phyloP scores from a whole-genome alignment of 2,329 filamentous ascomycete species.

The Exophiala bonariae region DNA sequence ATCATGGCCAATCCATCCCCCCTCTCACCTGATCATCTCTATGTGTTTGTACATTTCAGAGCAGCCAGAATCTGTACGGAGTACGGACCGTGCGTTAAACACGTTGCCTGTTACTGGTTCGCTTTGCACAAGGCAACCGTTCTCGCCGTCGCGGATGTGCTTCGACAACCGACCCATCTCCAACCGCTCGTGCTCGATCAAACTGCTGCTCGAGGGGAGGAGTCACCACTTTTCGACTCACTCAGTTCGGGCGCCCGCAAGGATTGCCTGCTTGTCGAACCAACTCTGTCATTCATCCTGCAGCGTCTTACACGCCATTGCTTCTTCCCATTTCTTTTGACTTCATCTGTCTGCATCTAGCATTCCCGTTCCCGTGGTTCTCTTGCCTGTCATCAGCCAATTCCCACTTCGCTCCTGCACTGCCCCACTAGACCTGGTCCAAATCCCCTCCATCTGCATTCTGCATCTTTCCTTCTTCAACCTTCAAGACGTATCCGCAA shows the following conservation, averaged over 20 bases:
- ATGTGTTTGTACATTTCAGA: too few relatives aligned
- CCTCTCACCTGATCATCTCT: too few relatives aligned
- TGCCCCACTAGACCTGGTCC: slow-evolving; percentile 13
- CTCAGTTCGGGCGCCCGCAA: too few relatives aligned
- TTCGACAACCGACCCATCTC: slow-evolving; percentile 6
- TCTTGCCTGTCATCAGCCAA: neutral
- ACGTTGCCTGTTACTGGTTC: neutral
- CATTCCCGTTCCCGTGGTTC: slow-evolving; percentile 1
- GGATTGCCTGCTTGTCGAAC: too few relatives aligned
- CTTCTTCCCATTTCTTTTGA: neutral
- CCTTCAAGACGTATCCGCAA: slow-evolving; percentile 17
- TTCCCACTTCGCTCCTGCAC: slow-evolving; percentile 2
- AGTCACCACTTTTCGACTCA: too few relatives aligned
- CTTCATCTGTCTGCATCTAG: slow-evolving; percentile 1
- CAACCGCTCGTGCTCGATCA: neutral
- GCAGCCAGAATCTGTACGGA: slow-evolving; percentile 5
- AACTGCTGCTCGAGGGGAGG: neutral
- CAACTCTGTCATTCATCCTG: too few relatives aligned
- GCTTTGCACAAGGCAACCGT: slow-evolving; percentile 14
- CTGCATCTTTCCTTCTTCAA: slow-evolving; percentile 1
- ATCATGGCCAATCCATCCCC: slow-evolving; percentile 4
- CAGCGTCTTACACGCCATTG: neutral
- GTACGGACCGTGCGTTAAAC: neutral
- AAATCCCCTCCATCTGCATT: slow-evolving; percentile 5
- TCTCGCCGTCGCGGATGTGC: slow-evolving; percentile 6